These are phyloP conservation scores for Nakazawaea ishiwadae DNA, from an alignment of 805 yeast species.

Conservation along the genomic window DNA sequence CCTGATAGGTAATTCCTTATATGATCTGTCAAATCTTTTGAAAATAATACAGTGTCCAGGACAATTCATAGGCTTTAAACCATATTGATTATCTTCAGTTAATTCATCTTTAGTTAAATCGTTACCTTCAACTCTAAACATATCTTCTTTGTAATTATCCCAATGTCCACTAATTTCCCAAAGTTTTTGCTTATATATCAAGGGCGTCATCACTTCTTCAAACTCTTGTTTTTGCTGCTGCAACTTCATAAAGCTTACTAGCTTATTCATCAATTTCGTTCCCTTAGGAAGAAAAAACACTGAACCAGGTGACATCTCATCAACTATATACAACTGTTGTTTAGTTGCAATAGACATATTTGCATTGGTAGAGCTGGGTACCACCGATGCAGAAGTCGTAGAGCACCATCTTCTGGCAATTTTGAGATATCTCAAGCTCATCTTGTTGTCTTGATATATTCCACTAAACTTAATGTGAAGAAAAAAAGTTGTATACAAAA, in stretches of 20 bases:
- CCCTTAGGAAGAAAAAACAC: conserved; percentile 93
- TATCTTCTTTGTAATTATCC: conserved; percentile 90
- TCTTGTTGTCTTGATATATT: no score
- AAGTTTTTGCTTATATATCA: conserved; percentile 73
- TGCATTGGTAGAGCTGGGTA: conserved; percentile 26
- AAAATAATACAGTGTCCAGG: conserved; percentile 92
- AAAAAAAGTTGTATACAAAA: no score
- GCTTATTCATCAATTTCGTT: conserved; percentile 74
- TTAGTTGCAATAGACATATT: conserved; percentile 45
- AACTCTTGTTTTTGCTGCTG: conserved; percentile 82
- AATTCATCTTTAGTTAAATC: conserved; percentile 25
- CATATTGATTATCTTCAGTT: conserved; percentile 39
- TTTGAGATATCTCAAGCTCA: no score
- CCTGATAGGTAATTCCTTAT: conserved; percentile 82
- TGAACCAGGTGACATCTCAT: conserved; percentile 84
- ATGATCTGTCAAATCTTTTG: conserved; percentile 69
- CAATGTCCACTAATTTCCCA: conserved; percentile 96
- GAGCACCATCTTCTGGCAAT: conserved; percentile 11
- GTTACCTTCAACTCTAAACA: conserved; percentile 80
- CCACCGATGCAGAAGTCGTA: no score
- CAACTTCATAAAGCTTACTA: conserved; percentile 76
- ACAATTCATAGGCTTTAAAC: conserved; percentile 92
- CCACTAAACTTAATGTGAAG: no score
- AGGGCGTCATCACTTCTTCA: conserved; percentile 89
- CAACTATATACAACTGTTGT: conserved; percentile 77